These are phyloP conservation scores for Lojkania enalia DNA, from an alignment of 2,329 filamentous ascomycete genomes.

Conservation along the genomic window DNA sequence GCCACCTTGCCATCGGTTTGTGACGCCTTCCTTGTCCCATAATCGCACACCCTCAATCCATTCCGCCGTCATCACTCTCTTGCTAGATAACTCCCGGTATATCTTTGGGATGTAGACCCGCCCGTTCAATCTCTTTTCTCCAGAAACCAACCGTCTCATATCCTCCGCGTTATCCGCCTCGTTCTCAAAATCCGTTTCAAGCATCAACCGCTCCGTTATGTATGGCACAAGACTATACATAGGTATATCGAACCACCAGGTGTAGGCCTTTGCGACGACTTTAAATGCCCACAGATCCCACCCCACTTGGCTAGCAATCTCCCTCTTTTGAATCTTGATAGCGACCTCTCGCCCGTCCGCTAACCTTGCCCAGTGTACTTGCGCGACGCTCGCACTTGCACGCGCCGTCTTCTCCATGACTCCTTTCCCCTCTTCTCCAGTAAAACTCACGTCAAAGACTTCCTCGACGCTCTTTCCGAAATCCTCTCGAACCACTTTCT, in stretches of 20 bases:
- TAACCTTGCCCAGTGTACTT: constrained; percentile 92
- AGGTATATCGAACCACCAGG: constrained; percentile 88
- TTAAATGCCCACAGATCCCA: constrained; percentile 98
- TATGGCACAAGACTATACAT: constrained; percentile 90
- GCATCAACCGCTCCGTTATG: constrained; percentile 84
- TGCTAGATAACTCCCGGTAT: constrained; percentile 79
- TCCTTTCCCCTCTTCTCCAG: constrained; percentile 63
- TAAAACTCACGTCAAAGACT: constrained; percentile 88
- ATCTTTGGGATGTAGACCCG: constrained; percentile 88
- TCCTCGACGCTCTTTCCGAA: constrained; percentile 84
- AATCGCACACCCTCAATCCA: constrained; percentile 96
- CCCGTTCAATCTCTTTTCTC: constrained; percentile 73
- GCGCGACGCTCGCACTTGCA: constrained; percentile 88
- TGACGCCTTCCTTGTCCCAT: constrained; percentile 87
- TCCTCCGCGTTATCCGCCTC: constrained; percentile 86
- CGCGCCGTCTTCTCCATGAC: constrained; percentile 72
- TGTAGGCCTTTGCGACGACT: constrained; percentile 81
- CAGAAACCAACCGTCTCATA: constrained; percentile 76
- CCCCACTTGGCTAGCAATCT: constrained; percentile 86
- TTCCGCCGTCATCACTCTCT: constrained; percentile 87
- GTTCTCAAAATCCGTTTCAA: constrained; percentile 93
- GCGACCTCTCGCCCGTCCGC: constrained; percentile 88
- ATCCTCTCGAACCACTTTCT: constrained; percentile 83
- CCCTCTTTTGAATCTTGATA: constrained; percentile 93
- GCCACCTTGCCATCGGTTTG: constrained; percentile 75